A percentile compares a stretch with the other conserved stretches of the same genome.
phyloP scores from a whole-genome alignment of 2,329 filamentous ascomycete genomes.

The Pseudogymnoascus sp. region DNA sequence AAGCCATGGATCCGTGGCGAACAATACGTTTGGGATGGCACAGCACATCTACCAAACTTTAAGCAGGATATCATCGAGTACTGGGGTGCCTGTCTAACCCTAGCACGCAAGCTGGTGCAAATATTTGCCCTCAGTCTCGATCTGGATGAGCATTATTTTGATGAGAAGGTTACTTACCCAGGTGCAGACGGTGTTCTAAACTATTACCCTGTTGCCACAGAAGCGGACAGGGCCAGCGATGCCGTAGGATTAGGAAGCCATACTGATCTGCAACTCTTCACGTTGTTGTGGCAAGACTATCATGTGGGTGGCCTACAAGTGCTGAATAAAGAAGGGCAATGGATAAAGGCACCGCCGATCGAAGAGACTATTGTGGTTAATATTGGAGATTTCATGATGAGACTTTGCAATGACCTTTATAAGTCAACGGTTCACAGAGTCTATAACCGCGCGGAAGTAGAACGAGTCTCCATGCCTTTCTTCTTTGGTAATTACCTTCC shows the following conservation, averaged over 20 bases:
- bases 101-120: conserved; percentile 43
- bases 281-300: conserved; percentile 40
- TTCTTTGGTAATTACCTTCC: conserved; percentile 37
- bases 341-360: conserved; percentile 37
- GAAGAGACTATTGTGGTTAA: conserved; percentile 42
- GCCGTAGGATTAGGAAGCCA: conserved; percentile 38
- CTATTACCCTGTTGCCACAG: conserved; percentile 36
- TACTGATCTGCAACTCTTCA: conserved; percentile 41
- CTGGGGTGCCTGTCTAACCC: conserved; percentile 39
- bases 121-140: conserved; percentile 47
- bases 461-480: conserved; percentile 47
- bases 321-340: conserved; percentile 35
- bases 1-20: conserved; percentile 37
- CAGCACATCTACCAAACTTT: conserved; percentile 40
- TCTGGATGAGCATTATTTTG: conserved; percentile 47
- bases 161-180: conserved; percentile 44
- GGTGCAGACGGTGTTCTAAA: conserved; percentile 37
- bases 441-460: conserved; percentile 33
- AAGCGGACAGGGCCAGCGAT: conserved; percentile 23
- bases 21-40: conserved; percentile 45
- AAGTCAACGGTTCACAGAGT: conserved; percentile 42
- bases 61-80: conserved; percentile 39
- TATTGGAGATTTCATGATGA: conserved; percentile 44
- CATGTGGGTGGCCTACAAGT: conserved; percentile 35
- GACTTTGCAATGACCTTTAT: conserved; percentile 41